Evolutionary conservation across 2,329 filamentous ascomycete species (phyloP), one percentile per base, ranked within the genome.

Genomic region (Periconia digitata): DNA sequence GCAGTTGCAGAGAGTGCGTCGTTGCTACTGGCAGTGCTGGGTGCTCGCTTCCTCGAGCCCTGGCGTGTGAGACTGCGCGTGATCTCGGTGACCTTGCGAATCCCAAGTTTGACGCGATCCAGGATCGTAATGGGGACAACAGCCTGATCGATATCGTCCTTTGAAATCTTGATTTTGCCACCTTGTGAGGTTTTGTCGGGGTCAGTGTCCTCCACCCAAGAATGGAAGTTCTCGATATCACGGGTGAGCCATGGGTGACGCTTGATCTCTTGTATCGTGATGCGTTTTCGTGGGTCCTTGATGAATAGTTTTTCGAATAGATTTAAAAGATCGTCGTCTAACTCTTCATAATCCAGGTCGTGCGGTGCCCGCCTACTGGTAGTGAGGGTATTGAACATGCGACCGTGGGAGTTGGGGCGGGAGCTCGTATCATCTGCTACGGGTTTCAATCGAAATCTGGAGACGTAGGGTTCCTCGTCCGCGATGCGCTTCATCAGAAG

Each of bases 181-280:
- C 90, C 91, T 47, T 89, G 84, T 24, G 85, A 86, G 50, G 86
- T 86, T 29, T 86, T 82, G 32, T 84, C 85, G 2, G 92, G 91
- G 63, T 97, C 92, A 1, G 92, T 96, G 54, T 95, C 90, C 60
- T 96, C 90, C n/a, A 96, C 83, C 94, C 94, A 99, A 8, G 80
- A 79, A 24, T 83, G 76, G 32, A 86, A 82, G 58, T 96, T 86
- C 27, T 83, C 75, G 39, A 97, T 82, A 54, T 87, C 91, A 49
- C 86, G 79, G 1, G 92, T 79, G 15, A 97, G 87, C 94, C 94
- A 99, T 5, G 87, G 86, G 66, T 99, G 94, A 51, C 89, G 86
- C 71, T 97, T 97, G 62, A 97, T 92, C 60, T 96, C 92, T 51
- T 86, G 85, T 43, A 99, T 77, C 7, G 89, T 88, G 62, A 99